phyloP scores from a whole-genome alignment of 192 early-diverging fungal species.

The Backusella liffmaniae region DNA sequence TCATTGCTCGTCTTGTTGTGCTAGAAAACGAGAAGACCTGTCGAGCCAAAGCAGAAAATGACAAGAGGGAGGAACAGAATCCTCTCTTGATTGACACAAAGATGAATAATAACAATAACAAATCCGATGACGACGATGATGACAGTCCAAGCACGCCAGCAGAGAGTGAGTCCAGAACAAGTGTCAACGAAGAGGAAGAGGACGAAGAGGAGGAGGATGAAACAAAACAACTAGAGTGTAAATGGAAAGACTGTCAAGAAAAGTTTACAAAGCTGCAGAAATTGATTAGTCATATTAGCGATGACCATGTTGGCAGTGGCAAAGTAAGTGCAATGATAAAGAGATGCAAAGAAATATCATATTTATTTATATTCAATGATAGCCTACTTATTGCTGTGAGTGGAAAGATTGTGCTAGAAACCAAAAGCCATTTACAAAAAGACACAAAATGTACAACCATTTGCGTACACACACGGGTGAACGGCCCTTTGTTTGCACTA shows the following conservation, averaged over 20 bases:
- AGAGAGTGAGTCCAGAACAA: slow-evolving; percentile 17
- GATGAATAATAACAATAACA: neutral
- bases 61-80: neutral
- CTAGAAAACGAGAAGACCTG: slow-evolving; percentile 20
- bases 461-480: slow-evolving; percentile 77
- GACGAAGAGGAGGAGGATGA: slow-evolving; percentile 19
- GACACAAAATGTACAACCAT: slow-evolving; percentile 72
- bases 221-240: slow-evolving; percentile 34
- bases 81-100: neutral
- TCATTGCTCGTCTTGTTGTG: slow-evolving; percentile 29
- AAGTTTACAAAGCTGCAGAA: slow-evolving; percentile 42
- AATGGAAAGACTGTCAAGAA: slow-evolving; percentile 51
- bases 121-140: slow-evolving; percentile 17
- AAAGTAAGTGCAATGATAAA: slow-evolving; percentile 36
- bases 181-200: slow-evolving; percentile 15
- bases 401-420: slow-evolving; percentile 51
- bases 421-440: slow-evolving; percentile 66
- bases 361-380: slow-evolving; percentile 1
- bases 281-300: slow-evolving; percentile 50
- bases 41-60: neutral
- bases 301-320: slow-evolving; percentile 54
- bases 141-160: slow-evolving; percentile 12
- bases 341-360: neutral
- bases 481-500: slow-evolving; percentile 65
- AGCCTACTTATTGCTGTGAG: slow-evolving; percentile 51